Base-by-base conservation (phyloP, 805 yeast genomes). In the Yarrowia yakushimensis region DNA sequence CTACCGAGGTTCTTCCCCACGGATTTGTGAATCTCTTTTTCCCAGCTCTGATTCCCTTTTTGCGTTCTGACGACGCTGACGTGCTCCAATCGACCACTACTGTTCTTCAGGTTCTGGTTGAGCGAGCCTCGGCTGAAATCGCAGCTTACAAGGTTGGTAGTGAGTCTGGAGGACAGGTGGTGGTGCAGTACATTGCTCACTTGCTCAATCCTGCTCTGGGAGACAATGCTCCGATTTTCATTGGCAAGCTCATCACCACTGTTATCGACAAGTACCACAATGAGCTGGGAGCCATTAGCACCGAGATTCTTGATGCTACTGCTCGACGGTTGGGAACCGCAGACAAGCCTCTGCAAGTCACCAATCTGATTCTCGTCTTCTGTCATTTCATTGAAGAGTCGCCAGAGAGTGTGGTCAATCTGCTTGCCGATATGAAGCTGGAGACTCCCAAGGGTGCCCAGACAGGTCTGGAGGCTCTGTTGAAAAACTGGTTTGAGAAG, bases 181-280 rank as follows among this genome's bases (percentile, higher is more conserved):
- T 89, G n/a, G 74, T 94, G 17, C 78, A 80, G 31, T 82, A 87
- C 13, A 84, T 87, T 2, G 82, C 88, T 3, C 85, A 85, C 68
- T 82, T 90, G 60, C 78, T 93, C 31, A 82, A 88, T 0, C 89
- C 96, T 0, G 78, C 79, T 8, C 77, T 88, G 63, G 81, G 87
- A 15, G 97, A 91, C 67, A 82, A 87, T 45, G 97, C 96, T 0
- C 92, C 96, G 0, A 79, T 85, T 74, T 86, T 88, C 63, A 82
- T 89, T 45, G 97, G 93, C 12, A 85, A 68, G 8, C 80, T 88
- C 22, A 84, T 88, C 2, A 77, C 82, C 11, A 80, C 86, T 0
- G 76, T 87, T 33, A 78, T 88, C 36, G 81, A 82, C 18, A 81
- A 81, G 64, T 85, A 81, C 66, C 76, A 80, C 4, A 67, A 67